Evolutionary conservation across 2,329 filamentous ascomycete species (phyloP), one percentile per base, ranked within the genome.

Genomic region (Fusarium sororula): DNA sequence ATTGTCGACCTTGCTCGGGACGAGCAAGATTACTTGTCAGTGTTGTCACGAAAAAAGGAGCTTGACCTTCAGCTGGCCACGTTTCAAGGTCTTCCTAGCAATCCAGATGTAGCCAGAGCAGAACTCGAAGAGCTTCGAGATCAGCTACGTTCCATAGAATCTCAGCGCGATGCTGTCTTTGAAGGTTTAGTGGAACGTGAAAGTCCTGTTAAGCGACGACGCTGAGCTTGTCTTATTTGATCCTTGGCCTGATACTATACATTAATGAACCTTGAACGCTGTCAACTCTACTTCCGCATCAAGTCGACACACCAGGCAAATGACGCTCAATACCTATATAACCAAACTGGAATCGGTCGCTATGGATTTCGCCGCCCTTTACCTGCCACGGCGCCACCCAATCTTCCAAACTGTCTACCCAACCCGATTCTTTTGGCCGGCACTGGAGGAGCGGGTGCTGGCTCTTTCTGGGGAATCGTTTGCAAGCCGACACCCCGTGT

Each of bases 81-180:
- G 28, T 97, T 94, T 75, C 89, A 91, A 60, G 91, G 92, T 12
- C 81, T 98, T 68, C 93, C 95, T 3, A 91, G 90, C 11, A 91
- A 97, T 78, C 83, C 89, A 14, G 88, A 91, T 54, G 87, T 89
- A 53, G 94, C 94, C 41, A 88, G 91, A 75, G 83, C 85, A n/a
- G 91, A 94, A 79, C 86, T 98, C 35, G 92, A 93, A 73, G 84
- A 86, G 37, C 82, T 95, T 48, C 89, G 93, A 68, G 83, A 84
- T 5, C 90, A 94, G 77, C 84, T 97, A 51, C 86, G 87, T 44
- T 83, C 84, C 15, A 82, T 94, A 58, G 91, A 87, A 35, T 86
- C 86, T 72, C 86, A 87, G 75, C 88, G 95, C 61, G 94, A 98
- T 80, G 87, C 84, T 37, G 85, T 94, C 62, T 97, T 97, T 79